Percentiles rank a stretch among this genome's conserved stretches.
These are phyloP conservation scores for Typha latifolia DNA, from an alignment of 176 grass and related monocot genomes.

Conservation along the genomic window DNA sequence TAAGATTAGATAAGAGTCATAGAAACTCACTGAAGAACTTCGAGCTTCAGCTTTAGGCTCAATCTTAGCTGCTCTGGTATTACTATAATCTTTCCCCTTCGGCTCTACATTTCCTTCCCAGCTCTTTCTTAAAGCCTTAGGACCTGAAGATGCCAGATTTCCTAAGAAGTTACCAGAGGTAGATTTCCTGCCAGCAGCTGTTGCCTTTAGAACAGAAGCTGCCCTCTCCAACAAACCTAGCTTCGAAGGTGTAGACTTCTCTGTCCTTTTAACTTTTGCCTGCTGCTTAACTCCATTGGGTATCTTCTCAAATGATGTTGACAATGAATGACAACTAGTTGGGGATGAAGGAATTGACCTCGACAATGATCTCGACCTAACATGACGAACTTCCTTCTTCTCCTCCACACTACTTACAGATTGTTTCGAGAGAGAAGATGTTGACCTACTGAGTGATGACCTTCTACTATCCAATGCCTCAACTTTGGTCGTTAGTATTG, in stretches of 20 bases:
- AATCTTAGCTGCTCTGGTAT: conserved; percentile 21
- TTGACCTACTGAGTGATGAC: conserved; percentile 15
- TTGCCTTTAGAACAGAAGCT: conserved; percentile 29
- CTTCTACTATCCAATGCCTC: conserved; percentile 25
- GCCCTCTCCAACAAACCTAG: conserved; percentile 30
- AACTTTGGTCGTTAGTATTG: conserved; percentile 12
- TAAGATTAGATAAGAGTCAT: neutral
- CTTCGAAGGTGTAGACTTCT: conserved; percentile 21
- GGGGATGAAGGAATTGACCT: conserved; percentile 35
- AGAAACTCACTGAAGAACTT: conserved; percentile 27
- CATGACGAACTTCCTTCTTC: conserved; percentile 21
- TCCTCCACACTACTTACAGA: conserved; percentile 14
- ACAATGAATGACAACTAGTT: conserved; percentile 17
- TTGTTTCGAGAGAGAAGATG: conserved; percentile 30
- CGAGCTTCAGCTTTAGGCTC: conserved; percentile 27
- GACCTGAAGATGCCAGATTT: conserved; percentile 15
- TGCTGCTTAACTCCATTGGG: conserved; percentile 23
- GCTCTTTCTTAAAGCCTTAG: conserved; percentile 31
- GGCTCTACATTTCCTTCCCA: conserved; percentile 36
- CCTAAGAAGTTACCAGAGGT: conserved; percentile 13
- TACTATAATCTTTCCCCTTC: conserved; percentile 28
- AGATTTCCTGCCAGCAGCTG: conserved; percentile 21
- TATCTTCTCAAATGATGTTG: conserved; percentile 23
- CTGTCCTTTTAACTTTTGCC: conserved; percentile 15
- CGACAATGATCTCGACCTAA: conserved; percentile 14